Conservation (phyloP, 306 rosid genomes). For the Malus orientalis region DNA sequence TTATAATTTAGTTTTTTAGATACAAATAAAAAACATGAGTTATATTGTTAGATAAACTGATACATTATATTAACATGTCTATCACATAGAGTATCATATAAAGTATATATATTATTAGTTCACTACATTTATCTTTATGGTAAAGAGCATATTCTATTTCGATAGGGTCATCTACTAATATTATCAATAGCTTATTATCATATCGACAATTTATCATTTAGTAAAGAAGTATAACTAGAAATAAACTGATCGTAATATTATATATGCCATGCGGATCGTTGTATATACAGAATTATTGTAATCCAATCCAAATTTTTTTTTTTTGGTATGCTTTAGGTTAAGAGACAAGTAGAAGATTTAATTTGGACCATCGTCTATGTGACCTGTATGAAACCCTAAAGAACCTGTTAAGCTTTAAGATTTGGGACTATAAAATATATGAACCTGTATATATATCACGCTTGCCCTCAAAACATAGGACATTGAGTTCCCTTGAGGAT, state of each 20-base stretch:
- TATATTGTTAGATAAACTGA: no score
- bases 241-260: no score
- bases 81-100: neutral
- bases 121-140: neutral
- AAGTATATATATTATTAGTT: neutral
- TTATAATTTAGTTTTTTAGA: no score
- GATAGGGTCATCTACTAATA: no score
- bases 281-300: neutral
- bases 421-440: neutral
- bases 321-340: neutral
- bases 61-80: neutral
- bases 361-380: neutral
- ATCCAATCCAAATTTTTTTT: neutral
- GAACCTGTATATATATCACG: conserved; percentile 3
- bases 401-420: neutral
- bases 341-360: neutral
- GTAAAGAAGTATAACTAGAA: no score
- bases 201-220: no score
- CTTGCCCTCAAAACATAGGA: conserved; percentile 7
- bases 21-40: no score
- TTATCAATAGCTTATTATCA: no score
- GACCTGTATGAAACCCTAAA: neutral
- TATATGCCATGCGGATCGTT: neutral
- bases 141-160: no score
- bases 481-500: conserved; percentile 11